These are phyloP conservation scores for Aspergillus fructus DNA, from an alignment of 2,329 filamentous ascomycete genomes.

Conservation along the genomic window DNA sequence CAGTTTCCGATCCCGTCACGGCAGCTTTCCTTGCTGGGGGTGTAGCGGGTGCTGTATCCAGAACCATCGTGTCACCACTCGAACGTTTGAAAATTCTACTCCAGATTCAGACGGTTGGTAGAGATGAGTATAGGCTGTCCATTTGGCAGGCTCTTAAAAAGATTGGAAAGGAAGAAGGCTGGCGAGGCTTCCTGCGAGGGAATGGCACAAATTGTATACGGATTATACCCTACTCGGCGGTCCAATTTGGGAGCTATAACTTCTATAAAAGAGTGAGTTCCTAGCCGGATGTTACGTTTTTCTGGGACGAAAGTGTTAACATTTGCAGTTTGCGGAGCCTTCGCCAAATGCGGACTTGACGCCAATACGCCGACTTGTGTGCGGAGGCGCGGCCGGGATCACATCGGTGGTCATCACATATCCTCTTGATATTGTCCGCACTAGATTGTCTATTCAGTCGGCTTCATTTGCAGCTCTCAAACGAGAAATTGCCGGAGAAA, in stretches of 20 bases:
- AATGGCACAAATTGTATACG: conserved; percentile 98
- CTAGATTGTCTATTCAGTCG: conserved; percentile 90
- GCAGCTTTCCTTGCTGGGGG: conserved; percentile 94
- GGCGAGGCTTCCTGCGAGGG: conserved; percentile 94
- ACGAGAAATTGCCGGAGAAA: conserved; percentile 54
- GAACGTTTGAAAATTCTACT: conserved; percentile 98
- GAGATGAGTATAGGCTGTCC: conserved; percentile 90
- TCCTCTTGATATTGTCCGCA: conserved; percentile 95
- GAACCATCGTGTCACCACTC: conserved; percentile 93
- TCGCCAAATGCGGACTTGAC: conserved; percentile 71
- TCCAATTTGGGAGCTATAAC: conserved; percentile 98
- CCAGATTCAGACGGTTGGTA: conserved; percentile 86
- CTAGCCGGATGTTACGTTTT: not conserved
- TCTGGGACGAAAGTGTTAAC: conserved; percentile 12
- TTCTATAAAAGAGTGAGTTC: conserved; percentile 85
- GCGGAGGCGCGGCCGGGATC: conserved; percentile 87
- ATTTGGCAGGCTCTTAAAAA: conserved; percentile 85
- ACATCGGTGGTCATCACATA: conserved; percentile 96
- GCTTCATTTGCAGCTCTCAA: conserved; percentile 86
- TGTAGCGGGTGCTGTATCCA: conserved; percentile 91
- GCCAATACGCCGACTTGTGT: conserved; percentile 75
- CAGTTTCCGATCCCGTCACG: conserved; percentile 75
- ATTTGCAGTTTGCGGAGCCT: conserved; percentile 67
- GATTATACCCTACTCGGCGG: conserved; percentile 96
- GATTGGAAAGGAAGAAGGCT: conserved; percentile 97